Base-by-base conservation (phyloP, 768 basidiomycete species). In the Boletus coccyginus region DNA sequence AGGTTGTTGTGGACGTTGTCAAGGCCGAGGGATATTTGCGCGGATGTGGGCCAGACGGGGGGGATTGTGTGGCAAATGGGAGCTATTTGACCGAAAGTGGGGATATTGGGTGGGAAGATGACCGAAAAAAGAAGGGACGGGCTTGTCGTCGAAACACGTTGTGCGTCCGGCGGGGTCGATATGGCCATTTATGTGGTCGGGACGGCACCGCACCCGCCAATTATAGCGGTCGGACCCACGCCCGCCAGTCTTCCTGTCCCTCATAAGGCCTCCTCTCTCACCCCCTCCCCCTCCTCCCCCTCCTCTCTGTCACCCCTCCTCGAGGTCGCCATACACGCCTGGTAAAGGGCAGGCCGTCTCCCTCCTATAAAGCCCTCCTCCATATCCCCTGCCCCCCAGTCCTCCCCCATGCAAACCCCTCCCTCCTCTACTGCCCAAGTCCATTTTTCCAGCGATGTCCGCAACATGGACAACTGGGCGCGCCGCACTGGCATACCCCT, bases 391-490 rank as follows among this genome's bases (percentile, higher is more conserved):
- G 9, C 52, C 42, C 40, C 19, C 35, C 46, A 17, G 16, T 24
- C 38, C 27, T 46, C 33, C 55, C 36, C 13, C 54, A 74, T 72
- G 72, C 71, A 74, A 36, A 68, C 70, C 0, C 70, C 71, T 6
- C 61, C 72, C 31, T 71, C 70, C n/a, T 65, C 70, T 8, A 75
- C 79, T 42, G 82, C 79, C 40, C 78, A 89, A 66, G 82, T 92
- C 70, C 79, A 87, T 58, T 92, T 92, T 70, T 90, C 87, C 60
- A 85, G 84, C 70, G 85, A 90, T 66, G 87, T 92, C 69, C 78
- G 78, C 55, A 85, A 87, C 69, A 89, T 93, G 86, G 88, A 91
- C 73, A 85, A 80, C 56, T 93, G 90, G 90, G 87, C 91, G 0
- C 78, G 75, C 53, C 83, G 90, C 56, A 91, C 90, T 0, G 79